A percentile compares a stretch with the other conserved stretches of the same genome.
Evolutionary conservation across 208 protist species (phyloP).

Genomic region (Acanthamoeba divionensis): DNA sequence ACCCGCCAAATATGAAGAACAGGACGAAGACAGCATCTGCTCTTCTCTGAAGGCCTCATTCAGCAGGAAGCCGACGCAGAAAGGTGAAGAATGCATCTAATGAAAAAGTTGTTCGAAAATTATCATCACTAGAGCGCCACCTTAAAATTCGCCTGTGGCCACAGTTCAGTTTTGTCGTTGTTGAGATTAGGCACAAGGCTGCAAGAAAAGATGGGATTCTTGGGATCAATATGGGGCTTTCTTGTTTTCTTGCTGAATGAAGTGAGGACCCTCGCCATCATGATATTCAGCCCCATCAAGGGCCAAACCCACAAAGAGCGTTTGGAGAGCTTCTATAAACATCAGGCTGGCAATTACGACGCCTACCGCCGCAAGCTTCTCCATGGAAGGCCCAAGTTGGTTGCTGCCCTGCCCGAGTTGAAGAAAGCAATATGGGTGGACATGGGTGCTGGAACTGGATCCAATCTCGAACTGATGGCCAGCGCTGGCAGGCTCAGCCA

Average conservation of each 20-base stretch:
- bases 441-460: conserved; percentile 25
- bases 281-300: neutral
- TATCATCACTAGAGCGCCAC: too few species aligned
- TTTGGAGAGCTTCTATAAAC: conserved; percentile 1
- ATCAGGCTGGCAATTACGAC: conserved; percentile 12
- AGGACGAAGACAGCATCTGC: too few species aligned
- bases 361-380: conserved; percentile 17
- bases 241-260: neutral
- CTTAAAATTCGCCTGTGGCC: too few species aligned
- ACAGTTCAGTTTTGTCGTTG: too few species aligned
- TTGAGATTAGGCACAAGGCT: too few species aligned
- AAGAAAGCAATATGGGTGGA: conserved; percentile 5
- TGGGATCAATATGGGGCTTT: neutral
- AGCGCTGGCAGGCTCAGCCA: neutral
- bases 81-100: too few species aligned
- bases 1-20: too few species aligned
- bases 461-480: conserved; percentile 32
- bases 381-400: conserved; percentile 4
- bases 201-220: neutral
- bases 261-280: neutral
- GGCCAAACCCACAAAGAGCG: conserved; percentile 16
- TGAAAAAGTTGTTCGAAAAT: too few species aligned
- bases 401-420: neutral
- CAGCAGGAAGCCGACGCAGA: too few species aligned
- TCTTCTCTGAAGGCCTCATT: too few species aligned